Conservation (phyloP, 805 yeast species). For the Tetrapisispora pingtungensis region DNA sequence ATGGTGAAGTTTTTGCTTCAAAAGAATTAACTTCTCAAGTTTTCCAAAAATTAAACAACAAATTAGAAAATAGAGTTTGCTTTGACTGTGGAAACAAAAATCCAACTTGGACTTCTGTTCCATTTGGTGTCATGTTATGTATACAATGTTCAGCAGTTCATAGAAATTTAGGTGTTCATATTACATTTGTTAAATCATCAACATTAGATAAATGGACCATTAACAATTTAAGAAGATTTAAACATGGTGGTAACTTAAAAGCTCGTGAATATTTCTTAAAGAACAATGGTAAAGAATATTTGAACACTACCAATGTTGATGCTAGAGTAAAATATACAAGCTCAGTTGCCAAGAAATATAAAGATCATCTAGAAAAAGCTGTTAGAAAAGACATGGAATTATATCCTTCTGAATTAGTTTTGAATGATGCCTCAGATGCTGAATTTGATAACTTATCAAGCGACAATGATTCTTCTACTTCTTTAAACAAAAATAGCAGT, state of each 20-base stretch:
- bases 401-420: conserved; percentile 65
- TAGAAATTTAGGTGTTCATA: conserved; percentile 91
- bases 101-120: conserved; percentile 98
- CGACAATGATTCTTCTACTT: conserved; percentile 14
- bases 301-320: conserved; percentile 41
- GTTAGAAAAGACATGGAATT: conserved; percentile 55
- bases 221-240: conserved; percentile 81
- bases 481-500: conserved; percentile 36
- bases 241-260: conserved; percentile 83
- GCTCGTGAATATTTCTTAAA: conserved; percentile 77
- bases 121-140: conserved; percentile 88
- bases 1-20: conserved; percentile 37
- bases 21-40: conserved; percentile 61
- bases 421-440: conserved; percentile 23
- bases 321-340: conserved; percentile 74
- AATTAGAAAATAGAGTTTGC: conserved; percentile 72
- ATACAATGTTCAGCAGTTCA: conserved; percentile 93
- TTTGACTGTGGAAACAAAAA: conserved; percentile 91
- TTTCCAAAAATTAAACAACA: conserved; percentile 50
- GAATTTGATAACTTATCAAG: conserved; percentile 12
- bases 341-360: conserved; percentile 68
- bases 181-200: conserved; percentile 87
- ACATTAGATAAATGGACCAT: conserved; percentile 92
- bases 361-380: conserved; percentile 64
- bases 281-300: conserved; percentile 72